Evolutionary conservation across 1,284 basidiomycete species (phyloP).

Genomic region (Filobasidium uniguttulatum): DNA sequence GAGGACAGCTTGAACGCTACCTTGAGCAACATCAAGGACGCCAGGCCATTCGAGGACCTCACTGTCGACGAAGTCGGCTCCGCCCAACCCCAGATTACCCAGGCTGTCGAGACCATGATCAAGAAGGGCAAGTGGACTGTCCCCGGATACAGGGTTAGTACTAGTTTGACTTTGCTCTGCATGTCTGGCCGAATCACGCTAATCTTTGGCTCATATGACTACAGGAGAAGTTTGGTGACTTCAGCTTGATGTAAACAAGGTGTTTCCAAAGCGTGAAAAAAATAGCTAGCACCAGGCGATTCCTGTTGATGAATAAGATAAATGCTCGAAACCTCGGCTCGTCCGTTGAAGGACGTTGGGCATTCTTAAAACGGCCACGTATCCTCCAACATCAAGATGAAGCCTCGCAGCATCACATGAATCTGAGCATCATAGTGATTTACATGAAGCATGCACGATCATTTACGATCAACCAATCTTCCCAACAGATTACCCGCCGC

Average conservation of each 20-base stretch:
- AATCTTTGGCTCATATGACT: slow-evolving; percentile 41
- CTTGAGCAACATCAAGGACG: slow-evolving; percentile 92
- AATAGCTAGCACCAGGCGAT: too few relatives aligned
- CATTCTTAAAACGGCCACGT: too few relatives aligned
- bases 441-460: too few relatives aligned
- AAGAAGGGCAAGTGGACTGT: slow-evolving; percentile 99
- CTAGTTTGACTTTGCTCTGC: not conserved
- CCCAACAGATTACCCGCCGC: slow-evolving; percentile 79
- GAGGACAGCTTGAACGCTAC: slow-evolving; percentile 84
- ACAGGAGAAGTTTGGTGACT: slow-evolving; percentile 88
- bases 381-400: too few relatives aligned
- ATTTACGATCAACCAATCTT: slow-evolving; percentile 45
- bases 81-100: slow-evolving; percentile 81
- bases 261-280: not conserved
- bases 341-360: not conserved
- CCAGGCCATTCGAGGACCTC: slow-evolving; percentile 93
- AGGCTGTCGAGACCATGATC: slow-evolving; percentile 92
- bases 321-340: not conserved
- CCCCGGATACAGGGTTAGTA: slow-evolving; percentile 54
- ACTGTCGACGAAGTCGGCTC: slow-evolving; percentile 85
- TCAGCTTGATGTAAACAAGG: slow-evolving; percentile 61
- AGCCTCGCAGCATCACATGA: too few relatives aligned
- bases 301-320: too few relatives aligned
- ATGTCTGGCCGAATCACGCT: not conserved
- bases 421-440: too few relatives aligned